Base-by-base conservation (phyloP, 139 green algal species). In the Pseudopediastrum boryanum region DNA sequence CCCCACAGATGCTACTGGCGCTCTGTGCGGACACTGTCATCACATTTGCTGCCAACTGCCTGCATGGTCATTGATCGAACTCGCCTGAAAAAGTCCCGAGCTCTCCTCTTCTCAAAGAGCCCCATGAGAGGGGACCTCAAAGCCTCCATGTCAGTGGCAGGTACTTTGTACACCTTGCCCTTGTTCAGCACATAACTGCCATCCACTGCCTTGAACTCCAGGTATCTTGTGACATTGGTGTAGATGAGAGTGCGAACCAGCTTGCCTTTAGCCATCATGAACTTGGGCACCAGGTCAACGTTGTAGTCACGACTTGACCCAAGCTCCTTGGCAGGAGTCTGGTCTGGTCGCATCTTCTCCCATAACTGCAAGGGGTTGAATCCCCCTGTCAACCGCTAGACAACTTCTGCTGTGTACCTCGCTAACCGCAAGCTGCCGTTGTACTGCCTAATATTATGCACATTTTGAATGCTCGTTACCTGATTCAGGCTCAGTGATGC, bases 181-280 rank as follows among this genome's bases (percentile, higher is more conserved):
- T 98, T 95, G 75, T 89, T 92, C 54, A 97, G 78, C 75, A 99
- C 97, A 78, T 90, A 99, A 71, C 80, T 93, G 38, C 97, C 97
- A 65, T 99, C 97, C 50, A 98, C 94, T 36, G 77, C 94, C 79
- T 99, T 99, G 90, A 99, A 99, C 82, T 98, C 93, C 71, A 99
- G 85, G 85, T 99, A 99, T 86, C 98, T 98, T 41, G 93, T 96
- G 13, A 99, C 97, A 41, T 97, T 92, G 16, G 97, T 99, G 86
- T 98, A 94, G 51, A 99, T 90, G 69, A 99, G 92, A 62, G 96
- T 90, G 10, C 83, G 73, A 35, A 98, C 93, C 50, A 99, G 85
- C 78, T 96, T 90, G 68, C 95, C 95, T 74, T 96, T 96, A 27
- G 88, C 94, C 96, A 99, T 98, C 86, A 99, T 99, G 89, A 99